Evolutionary conservation across 441 rosid species (phyloP), one percentile per base, ranked within the genome.

Genomic region (Erodium chrysanthum): DNA sequence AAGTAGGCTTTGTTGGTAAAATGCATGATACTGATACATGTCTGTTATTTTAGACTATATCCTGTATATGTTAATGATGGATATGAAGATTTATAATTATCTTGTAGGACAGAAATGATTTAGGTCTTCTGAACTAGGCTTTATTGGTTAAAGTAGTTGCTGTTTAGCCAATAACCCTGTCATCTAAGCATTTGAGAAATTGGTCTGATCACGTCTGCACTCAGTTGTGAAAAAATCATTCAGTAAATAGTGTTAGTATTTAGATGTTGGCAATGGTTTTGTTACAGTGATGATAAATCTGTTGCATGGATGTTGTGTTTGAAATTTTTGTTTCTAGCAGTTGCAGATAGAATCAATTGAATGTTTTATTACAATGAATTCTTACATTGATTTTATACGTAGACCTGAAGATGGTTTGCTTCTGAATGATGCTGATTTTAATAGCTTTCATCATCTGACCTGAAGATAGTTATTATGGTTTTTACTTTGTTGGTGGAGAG

Each of bases 121-220:
- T 22, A 59, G 33, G 64, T 60, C 64, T 25, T 23, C 18, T 8
- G 23, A 59, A 59, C 33, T 58, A 60, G 35, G 64, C 18, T n/a
- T 60, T 60, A n/a, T 60, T 27, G 18, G 65, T 60, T 60, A 60
- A 60, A 11, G 37, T 27, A 60, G 4, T 27, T 27, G 35, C 63
- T 18, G 17, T 22, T 59, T 22, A 11, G 33, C 33, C 14, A 23
- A 11, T 59, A 14, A 22, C 64, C 33, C 2, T 27, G 1, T 58
- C 33, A 11, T 59, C 33, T 11, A 25, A 60, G 7, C 23, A 54
- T 20, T 25, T 54, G 60, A 20, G 20, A 8, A 20, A 54, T 18
- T 18, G 25, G 25, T 54, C 60, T 54, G 60, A 50, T 50, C 64
- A 20, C 23, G 33, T 22, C n/a, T 59, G 64, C 17, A 21, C 64